A percentile compares a stretch with the other conserved stretches of the same genome.
These are phyloP conservation scores for Stachybotrys echinatus DNA, from an alignment of 2,329 filamentous ascomycete genomes.

Conservation along the genomic window DNA sequence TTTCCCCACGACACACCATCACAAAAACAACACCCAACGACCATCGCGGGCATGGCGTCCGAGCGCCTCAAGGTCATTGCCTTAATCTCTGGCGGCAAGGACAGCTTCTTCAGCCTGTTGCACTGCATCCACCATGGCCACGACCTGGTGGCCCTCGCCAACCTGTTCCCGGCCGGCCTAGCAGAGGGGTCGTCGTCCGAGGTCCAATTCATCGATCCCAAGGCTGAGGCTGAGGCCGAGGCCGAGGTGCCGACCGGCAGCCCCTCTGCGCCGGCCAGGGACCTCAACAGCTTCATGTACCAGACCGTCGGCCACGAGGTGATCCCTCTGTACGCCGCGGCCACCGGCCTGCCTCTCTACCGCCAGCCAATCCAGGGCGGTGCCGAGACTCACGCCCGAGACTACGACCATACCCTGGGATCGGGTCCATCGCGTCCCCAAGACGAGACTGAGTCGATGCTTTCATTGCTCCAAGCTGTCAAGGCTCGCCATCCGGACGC, in stretches of 20 bases:
- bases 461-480: conserved; percentile 67
- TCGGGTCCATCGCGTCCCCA: conserved; percentile 12
- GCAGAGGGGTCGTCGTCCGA: not conserved
- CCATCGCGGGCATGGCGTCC: conserved; percentile 27
- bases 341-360: conserved; percentile 78
- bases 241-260: no score
- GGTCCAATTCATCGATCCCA: conserved; percentile 6
- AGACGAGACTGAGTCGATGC: conserved; percentile 87
- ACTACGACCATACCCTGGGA: conserved; percentile 49
- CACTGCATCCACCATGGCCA: conserved; percentile 88
- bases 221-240: no score
- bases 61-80: conserved; percentile 72
- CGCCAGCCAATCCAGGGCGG: conserved; percentile 69
- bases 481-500: conserved; percentile 67
- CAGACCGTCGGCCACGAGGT: conserved; percentile 90
- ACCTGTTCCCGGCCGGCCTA: conserved; percentile 65
- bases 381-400: conserved; percentile 64
- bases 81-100: conserved; percentile 92
- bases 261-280: conserved; percentile 23
- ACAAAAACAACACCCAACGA: not conserved
- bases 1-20: no score
- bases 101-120: conserved; percentile 88
- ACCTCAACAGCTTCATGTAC: conserved; percentile 99
- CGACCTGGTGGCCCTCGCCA: conserved; percentile 79
- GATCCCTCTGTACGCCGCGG: conserved; percentile 76